Conservation (phyloP, 371 early-diverging fungal genomes). For the Aphelidium insulamus region DNA sequence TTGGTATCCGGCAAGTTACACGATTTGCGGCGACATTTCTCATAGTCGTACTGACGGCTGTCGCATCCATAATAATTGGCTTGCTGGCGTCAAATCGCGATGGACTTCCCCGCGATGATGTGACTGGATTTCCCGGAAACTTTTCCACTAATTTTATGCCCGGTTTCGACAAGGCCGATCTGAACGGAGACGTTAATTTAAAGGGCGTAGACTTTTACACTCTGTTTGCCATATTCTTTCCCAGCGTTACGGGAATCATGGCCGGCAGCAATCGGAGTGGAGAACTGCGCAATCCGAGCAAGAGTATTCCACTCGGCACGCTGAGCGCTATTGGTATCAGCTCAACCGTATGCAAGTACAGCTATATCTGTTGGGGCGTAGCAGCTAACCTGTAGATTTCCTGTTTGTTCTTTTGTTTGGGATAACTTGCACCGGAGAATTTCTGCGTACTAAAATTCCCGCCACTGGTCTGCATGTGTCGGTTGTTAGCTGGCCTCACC, state of each 20-base stretch:
- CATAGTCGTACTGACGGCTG: slow-evolving; percentile 1
- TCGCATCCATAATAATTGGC: slow-evolving; percentile 2
- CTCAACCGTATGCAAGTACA: not conserved
- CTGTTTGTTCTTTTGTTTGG: slow-evolving; percentile 3
- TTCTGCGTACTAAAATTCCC: slow-evolving; percentile 2
- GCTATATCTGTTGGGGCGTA: not conserved
- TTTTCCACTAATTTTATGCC: slow-evolving; percentile 3
- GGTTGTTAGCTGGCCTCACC: slow-evolving; percentile 6
- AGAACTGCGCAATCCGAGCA: slow-evolving; percentile 5
- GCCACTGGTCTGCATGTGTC: not conserved
- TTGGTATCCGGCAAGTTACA: slow-evolving; percentile 1
- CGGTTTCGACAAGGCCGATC: not conserved
- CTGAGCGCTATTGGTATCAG: slow-evolving; percentile 4
- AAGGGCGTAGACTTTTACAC: slow-evolving; percentile 1
- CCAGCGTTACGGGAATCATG: slow-evolving; percentile 10
- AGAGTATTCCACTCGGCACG: slow-evolving; percentile 7
- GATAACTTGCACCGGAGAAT: not conserved
- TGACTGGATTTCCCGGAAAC: slow-evolving; percentile 5
- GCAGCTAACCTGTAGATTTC: slow-evolving; percentile 1
- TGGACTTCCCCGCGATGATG: not conserved
- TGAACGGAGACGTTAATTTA: not conserved
- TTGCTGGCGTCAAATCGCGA: slow-evolving; percentile 4
- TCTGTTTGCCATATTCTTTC: slow-evolving; percentile 11
- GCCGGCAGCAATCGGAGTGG: slow-evolving; percentile 7
- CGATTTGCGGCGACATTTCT: slow-evolving; percentile 1